Evolutionary conservation across 176 grass and related monocot species (phyloP), one percentile per base, ranked within the genome.

Genomic region (Calamus simplicifolius): DNA sequence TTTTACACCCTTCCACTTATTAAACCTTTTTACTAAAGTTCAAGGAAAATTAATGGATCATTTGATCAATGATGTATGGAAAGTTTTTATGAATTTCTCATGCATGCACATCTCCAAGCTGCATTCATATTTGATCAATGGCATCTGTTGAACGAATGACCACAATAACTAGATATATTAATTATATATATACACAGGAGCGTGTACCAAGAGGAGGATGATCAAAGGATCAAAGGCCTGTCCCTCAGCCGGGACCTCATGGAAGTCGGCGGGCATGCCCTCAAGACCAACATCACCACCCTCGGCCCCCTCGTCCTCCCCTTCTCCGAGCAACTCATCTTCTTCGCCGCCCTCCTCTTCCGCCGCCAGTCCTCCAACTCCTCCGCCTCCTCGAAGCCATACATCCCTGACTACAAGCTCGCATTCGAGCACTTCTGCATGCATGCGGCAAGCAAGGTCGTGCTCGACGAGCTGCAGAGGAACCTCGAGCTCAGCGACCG

Each of bases 231-330:
- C 73, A 97, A 97, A 69, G 87, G 93, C 4, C 69, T 97, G 3
- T 82, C 84, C 31, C 82, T 97, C 72, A 97, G 87, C 83, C 87
- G 93, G 12, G 93, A 97, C 78, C 93, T 97, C 2, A 63, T 91
- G 21, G 93, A 97, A 77, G 87, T 97, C 23, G 93, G 93, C 1
- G 93, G 93, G 1, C 80, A 97, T 55, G 93, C 93, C 26, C 87
- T 97, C 56, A 91, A 97, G 75, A 86, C 93, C 66, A 91, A 97
- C 93, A 97, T 97, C 87, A 97, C 93, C 54, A 97, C 93, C 27
- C 72, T 97, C 6, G 87, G 83, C 7, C 93, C 87, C 2, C 87
- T 91, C 18, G 93, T 97, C 18, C 87, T 97, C 23, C 93, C 93
- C 2, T 91, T 97, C 69, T 91, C 93, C 1, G 93, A 97, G 87